Evolutionary conservation across 495 filamentous ascomycete species (phyloP).

Genomic region (Penicillium fimorum): DNA sequence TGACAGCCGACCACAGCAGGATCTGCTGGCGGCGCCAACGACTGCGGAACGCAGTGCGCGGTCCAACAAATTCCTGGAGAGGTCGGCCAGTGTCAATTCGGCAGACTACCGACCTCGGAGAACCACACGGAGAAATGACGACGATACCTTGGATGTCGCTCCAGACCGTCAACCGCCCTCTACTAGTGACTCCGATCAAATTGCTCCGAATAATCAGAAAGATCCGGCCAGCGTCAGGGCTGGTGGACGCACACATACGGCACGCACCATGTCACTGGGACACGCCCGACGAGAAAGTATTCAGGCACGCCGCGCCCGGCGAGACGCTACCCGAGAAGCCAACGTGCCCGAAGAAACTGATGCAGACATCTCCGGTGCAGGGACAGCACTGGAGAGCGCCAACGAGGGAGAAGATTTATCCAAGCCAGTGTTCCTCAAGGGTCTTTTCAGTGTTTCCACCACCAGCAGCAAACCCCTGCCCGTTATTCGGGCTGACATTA

Average conservation of each 20-base stretch:
- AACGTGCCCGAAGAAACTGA: slow-evolving; percentile 84
- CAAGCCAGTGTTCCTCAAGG: slow-evolving; percentile 96
- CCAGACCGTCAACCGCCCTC: slow-evolving; percentile 57
- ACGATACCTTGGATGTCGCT: slow-evolving; percentile 51
- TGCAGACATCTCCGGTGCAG: slow-evolving; percentile 46
- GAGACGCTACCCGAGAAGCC: slow-evolving; percentile 63
- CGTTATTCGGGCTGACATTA: slow-evolving; percentile 86
- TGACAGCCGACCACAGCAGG: slow-evolving; percentile 67
- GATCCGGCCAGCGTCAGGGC: slow-evolving; percentile 34
- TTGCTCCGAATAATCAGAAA: slow-evolving; percentile 48
- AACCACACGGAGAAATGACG: slow-evolving; percentile 54
- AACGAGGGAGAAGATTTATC: slow-evolving; percentile 54
- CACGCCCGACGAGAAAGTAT: slow-evolving; percentile 89
- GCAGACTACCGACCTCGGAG: slow-evolving; percentile 69
- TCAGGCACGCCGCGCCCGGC: slow-evolving; percentile 71
- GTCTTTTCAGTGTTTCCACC: slow-evolving; percentile 95
- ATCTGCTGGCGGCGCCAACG: slow-evolving; percentile 68
- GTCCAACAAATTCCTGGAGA: slow-evolving; percentile 63
- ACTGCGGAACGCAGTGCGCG: slow-evolving; percentile 56
- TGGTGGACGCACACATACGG: slow-evolving; percentile 44
- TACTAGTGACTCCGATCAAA: slow-evolving; percentile 79
- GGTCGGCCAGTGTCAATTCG: slow-evolving; percentile 84
- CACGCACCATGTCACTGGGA: slow-evolving; percentile 84
- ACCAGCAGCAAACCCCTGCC: slow-evolving; percentile 87
- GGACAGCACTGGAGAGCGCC: slow-evolving; percentile 53